Percentiles rank a stretch among this genome's conserved stretches.
Conservation (phyloP, 2,329 filamentous ascomycete species). For the Aurifilum marmelostoma region DNA sequence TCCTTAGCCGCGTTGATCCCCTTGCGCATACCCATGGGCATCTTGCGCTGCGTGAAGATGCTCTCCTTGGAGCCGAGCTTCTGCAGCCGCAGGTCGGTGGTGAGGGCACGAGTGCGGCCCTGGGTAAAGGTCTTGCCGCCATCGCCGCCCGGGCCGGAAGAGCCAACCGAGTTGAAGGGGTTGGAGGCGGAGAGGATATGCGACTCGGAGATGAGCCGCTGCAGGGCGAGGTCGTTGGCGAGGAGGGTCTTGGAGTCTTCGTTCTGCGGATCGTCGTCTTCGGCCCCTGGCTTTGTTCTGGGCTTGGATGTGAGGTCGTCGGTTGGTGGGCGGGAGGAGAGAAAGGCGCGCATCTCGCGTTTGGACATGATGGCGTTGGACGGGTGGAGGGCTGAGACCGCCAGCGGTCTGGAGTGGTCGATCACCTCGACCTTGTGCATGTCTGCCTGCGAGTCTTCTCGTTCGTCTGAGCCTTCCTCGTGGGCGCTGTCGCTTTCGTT, state of each 20-base stretch:
- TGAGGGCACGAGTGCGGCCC: conserved; percentile 78
- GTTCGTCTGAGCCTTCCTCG: conserved; percentile 34
- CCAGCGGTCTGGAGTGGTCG: conserved; percentile 54
- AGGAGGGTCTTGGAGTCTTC: conserved; percentile 71
- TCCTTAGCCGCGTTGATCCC: conserved; percentile 75
- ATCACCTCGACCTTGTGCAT: conserved; percentile 58
- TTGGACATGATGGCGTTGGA: conserved; percentile 57
- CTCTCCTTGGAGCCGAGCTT: conserved; percentile 77
- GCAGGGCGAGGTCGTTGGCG: conserved; percentile 89
- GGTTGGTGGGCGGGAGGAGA: conserved; percentile 61
- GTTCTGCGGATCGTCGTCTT: conserved; percentile 42
- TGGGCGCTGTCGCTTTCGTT: conserved; percentile 33
- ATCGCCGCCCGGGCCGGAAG: conserved; percentile 40
- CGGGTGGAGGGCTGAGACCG: conserved; percentile 32
- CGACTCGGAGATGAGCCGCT: conserved; percentile 87
- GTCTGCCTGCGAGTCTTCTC: conserved; percentile 29
- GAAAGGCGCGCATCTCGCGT: conserved; percentile 76
- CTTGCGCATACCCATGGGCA: conserved; percentile 85
- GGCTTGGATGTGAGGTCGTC: conserved; percentile 25
- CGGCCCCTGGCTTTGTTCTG: conserved; percentile 23
- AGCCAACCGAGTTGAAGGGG: conserved; percentile 47
- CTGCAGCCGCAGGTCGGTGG: conserved; percentile 81
- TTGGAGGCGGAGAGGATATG: conserved; percentile 73
- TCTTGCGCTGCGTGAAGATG: conserved; percentile 77
- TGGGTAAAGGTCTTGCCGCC: conserved; percentile 48